Conservation (phyloP, 176 grass and related monocot species). For the Rhipidocladum racemiflorum region DNA sequence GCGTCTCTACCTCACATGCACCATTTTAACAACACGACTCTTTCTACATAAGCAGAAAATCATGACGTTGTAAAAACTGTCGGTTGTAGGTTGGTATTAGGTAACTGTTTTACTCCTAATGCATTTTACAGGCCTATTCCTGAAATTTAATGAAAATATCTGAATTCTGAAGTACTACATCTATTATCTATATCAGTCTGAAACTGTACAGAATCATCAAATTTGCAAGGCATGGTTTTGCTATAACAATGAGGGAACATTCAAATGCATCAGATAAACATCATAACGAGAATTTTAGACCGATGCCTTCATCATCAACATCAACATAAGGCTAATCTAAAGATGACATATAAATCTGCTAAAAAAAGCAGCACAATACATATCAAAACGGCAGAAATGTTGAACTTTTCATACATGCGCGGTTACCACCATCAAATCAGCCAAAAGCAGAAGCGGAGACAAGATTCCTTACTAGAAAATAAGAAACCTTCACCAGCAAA, state of each 20-base stretch:
- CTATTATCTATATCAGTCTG: background rate
- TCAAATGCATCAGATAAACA: slow-evolving; percentile 4
- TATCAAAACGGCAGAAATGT: slow-evolving; percentile 1
- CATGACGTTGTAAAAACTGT: background rate
- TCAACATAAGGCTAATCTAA: background rate
- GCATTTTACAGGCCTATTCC: background rate
- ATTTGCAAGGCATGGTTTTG: no score
- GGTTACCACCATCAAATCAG: background rate
- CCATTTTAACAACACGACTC: background rate
- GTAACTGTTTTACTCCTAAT: background rate
- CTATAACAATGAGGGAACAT: background rate
- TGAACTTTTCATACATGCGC: background rate
- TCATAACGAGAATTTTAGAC: background rate
- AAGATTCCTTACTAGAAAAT: background rate
- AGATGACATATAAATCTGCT: background rate
- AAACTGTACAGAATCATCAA: background rate
- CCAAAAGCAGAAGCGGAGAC: background rate
- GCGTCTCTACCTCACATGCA: background rate
- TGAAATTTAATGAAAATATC: background rate
- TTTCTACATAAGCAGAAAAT: background rate
- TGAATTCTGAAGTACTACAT: background rate
- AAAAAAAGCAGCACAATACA: background rate
- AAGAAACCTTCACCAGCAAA: background rate
- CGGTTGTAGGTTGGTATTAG: background rate
- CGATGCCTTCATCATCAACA: background rate